Conservation (phyloP, 1,139 yeast genomes). For the Blastobotrys indianensis region DNA sequence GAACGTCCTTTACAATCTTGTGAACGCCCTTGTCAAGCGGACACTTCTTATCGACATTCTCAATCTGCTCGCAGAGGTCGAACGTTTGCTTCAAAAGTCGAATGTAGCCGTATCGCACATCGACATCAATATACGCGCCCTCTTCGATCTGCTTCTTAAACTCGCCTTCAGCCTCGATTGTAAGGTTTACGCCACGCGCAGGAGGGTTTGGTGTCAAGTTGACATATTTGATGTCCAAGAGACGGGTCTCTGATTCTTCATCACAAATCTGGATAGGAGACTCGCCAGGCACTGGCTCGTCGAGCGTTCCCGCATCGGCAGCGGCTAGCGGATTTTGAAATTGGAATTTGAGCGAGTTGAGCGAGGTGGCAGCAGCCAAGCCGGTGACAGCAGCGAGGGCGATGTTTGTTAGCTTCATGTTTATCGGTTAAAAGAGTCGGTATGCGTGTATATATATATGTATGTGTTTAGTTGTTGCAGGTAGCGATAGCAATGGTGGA, state of each 20-base stretch:
- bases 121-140: conserved; percentile 92
- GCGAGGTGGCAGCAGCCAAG: too few species aligned
- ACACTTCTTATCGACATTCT: conserved; percentile 70
- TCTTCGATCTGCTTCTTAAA: conserved; percentile 53
- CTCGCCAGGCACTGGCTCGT: conserved; percentile 63
- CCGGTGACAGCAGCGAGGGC: too few species aligned
- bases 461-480: too few species aligned
- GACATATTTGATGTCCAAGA: conserved; percentile 56
- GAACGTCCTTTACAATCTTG: conserved; percentile 61
- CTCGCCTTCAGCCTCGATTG: conserved; percentile 67
- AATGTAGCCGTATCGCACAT: conserved; percentile 88
- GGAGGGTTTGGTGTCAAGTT: conserved; percentile 84
- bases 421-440: too few species aligned
- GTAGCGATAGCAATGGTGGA: too few species aligned
- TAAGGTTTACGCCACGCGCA: conserved; percentile 66
- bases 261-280: conserved; percentile 83
- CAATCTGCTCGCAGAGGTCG: conserved; percentile 83
- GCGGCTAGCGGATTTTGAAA: conserved; percentile 9
- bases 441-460: conserved; percentile 1
- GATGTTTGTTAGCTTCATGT: too few species aligned
- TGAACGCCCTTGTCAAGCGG: conserved; percentile 71
- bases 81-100: conserved; percentile 77
- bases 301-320: conserved; percentile 3
- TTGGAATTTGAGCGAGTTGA: neutral
- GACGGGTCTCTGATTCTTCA: conserved; percentile 41